Conservation (phyloP, 2,329 filamentous ascomycete species). For the Beauveria rudraprayagi region DNA sequence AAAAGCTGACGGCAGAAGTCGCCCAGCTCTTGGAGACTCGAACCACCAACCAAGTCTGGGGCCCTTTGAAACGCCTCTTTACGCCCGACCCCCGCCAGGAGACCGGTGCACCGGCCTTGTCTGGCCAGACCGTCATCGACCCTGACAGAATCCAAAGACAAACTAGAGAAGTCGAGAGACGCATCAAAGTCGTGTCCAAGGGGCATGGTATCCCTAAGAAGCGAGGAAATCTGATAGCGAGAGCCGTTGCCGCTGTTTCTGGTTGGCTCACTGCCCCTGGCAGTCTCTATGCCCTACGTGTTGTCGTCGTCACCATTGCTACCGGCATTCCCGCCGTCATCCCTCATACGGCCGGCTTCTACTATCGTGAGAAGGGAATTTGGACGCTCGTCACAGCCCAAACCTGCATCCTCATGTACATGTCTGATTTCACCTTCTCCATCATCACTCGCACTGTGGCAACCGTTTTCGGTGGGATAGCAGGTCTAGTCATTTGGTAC, state of each 20-base stretch:
- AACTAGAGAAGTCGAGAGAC: background rate
- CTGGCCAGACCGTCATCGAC: slow-evolving; percentile 18
- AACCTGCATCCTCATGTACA: slow-evolving; percentile 38
- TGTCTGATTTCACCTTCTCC: slow-evolving; percentile 42
- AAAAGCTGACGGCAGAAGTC: slow-evolving; percentile 29
- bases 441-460: slow-evolving; percentile 32
- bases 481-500: slow-evolving; percentile 43
- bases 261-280: slow-evolving; percentile 35
- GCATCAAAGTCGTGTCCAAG: slow-evolving; percentile 4
- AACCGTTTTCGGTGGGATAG: slow-evolving; percentile 37
- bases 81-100: slow-evolving; percentile 19
- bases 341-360: slow-evolving; percentile 37
- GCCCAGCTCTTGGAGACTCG: slow-evolving; percentile 27
- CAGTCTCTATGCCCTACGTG: slow-evolving; percentile 38
- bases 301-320: slow-evolving; percentile 39
- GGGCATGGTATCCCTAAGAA: slow-evolving; percentile 3
- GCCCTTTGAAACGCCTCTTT: slow-evolving; percentile 32
- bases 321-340: slow-evolving; percentile 33
- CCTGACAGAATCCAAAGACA: slow-evolving; percentile 10
- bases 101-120: slow-evolving; percentile 15
- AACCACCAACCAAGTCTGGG: slow-evolving; percentile 31
- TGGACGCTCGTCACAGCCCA: slow-evolving; percentile 46
- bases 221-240: slow-evolving; percentile 16
- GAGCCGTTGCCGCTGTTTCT: slow-evolving; percentile 23
- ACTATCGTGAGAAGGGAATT: slow-evolving; percentile 42